phyloP scores from a whole-genome alignment of 2,329 filamentous ascomycete genomes.

The Arthrobotrys entomopaga region DNA sequence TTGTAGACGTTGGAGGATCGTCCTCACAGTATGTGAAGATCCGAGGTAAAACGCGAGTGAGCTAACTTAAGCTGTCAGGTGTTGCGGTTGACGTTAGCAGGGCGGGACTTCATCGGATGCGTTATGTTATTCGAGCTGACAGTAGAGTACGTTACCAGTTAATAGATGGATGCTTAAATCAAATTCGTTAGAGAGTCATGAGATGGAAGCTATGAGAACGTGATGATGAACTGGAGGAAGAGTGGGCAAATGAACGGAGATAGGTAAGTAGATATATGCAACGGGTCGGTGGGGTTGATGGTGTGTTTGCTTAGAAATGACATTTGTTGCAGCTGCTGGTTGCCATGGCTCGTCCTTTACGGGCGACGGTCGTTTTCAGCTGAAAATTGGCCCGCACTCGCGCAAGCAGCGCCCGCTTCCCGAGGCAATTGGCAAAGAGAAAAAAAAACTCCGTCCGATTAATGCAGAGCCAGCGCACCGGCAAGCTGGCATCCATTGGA shows the following conservation, averaged over 20 bases:
- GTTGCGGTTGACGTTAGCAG: conserved; percentile 35
- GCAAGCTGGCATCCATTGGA: conserved; percentile 27
- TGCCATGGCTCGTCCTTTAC: conserved; percentile 26
- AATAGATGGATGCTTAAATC: no score
- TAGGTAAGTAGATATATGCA: conserved; percentile 9
- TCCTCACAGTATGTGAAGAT: not conserved
- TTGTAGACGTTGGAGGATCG: not conserved
- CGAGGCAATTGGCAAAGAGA: conserved; percentile 28
- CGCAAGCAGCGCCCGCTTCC: conserved; percentile 18
- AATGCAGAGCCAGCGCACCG: conserved; percentile 44
- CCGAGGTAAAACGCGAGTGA: conserved; percentile 33
- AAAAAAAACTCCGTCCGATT: not conserved
- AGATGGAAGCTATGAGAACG: no score
- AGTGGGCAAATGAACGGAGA: conserved; percentile 4
- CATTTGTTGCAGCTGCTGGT: not conserved
- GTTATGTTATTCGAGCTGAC: no score
- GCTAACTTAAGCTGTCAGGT: conserved; percentile 25
- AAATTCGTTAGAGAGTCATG: no score
- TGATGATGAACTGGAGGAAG: not conserved
- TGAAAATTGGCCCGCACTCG: conserved; percentile 38
- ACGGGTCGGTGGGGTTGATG: conserved; percentile 1
- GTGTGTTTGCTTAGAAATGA: conserved; percentile 23
- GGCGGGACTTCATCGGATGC: not conserved
- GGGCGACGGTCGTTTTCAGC: conserved; percentile 21
- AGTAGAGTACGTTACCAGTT: no score